Percentiles rank a stretch among this genome's conserved stretches.
Evolutionary conservation across 2,329 filamentous ascomycete species (phyloP).

Genomic region (Talaromyces sp.): DNA sequence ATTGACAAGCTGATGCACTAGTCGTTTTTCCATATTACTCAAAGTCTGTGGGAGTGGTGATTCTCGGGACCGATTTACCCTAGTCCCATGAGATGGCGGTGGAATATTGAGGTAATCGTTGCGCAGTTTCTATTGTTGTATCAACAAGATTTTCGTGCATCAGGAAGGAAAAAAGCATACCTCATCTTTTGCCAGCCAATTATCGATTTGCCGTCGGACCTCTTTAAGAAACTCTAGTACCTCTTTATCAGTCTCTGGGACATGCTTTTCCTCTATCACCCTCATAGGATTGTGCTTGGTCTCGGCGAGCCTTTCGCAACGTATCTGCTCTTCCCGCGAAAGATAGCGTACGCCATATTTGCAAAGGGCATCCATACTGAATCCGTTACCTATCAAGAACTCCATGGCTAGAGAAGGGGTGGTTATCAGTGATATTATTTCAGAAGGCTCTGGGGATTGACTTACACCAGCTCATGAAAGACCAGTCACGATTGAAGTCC

Average conservation of each 20-base stretch:
- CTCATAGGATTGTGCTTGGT: conserved; percentile 43
- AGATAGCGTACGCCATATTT: conserved; percentile 63
- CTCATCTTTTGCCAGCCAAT: conserved; percentile 45
- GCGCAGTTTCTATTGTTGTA: conserved; percentile 9
- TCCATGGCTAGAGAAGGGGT: conserved; percentile 56
- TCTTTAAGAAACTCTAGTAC: conserved; percentile 55
- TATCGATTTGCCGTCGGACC: conserved; percentile 49
- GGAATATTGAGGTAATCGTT: conserved; percentile 51
- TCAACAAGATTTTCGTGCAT: not conserved
- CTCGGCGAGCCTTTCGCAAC: conserved; percentile 49
- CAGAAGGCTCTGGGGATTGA: not conserved
- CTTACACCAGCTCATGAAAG: conserved; percentile 58
- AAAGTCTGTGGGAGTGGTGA: conserved; percentile 38
- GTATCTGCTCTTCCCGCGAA: conserved; percentile 60
- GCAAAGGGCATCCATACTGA: conserved; percentile 61
- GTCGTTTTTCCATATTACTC: conserved; percentile 64
- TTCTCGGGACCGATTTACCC: conserved; percentile 2
- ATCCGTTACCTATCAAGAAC: conserved; percentile 63
- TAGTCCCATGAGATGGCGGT: conserved; percentile 22
- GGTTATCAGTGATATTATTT: not conserved
- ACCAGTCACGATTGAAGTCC: conserved; percentile 63
- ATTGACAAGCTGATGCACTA: conserved; percentile 68
- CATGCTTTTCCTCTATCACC: conserved; percentile 43
- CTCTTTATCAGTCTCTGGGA: conserved; percentile 56
- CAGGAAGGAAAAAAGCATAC: conserved; percentile 13